phyloP scores from a whole-genome alignment of 306 rosid species.

The Argentina anserina region DNA sequence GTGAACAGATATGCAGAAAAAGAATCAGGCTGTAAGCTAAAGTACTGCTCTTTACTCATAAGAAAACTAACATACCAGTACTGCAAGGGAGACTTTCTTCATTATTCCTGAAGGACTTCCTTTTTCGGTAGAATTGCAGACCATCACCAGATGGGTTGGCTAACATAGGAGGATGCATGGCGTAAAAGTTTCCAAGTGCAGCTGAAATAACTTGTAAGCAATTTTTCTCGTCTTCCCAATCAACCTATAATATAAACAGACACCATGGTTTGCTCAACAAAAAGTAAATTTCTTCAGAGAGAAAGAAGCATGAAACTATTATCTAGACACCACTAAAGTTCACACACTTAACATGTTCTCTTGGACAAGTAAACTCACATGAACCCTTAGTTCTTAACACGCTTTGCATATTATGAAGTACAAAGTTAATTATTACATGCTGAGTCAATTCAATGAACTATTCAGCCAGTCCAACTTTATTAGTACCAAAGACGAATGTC shows the following conservation, averaged over 20 bases:
- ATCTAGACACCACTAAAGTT: not conserved
- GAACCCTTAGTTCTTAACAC: not conserved
- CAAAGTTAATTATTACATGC: too few species aligned
- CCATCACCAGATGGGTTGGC: constrained; percentile 87
- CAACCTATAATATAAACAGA: constrained; percentile 41
- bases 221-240: constrained; percentile 79
- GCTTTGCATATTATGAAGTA: too few species aligned
- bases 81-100: constrained; percentile 29
- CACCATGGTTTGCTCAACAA: not conserved
- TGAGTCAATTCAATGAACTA: not conserved
- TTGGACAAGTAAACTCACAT: not conserved
- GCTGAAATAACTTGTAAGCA: constrained; percentile 78
- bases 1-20: not conserved
- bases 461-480: not conserved
- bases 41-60: too few species aligned
- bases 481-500: not conserved
- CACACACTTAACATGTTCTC: not conserved
- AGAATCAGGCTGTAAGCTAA: constrained; percentile 3
- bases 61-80: constrained; percentile 38
- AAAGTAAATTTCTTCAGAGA: not conserved
- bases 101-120: constrained; percentile 34
- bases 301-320: not conserved
- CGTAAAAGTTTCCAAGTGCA: constrained; percentile 84
- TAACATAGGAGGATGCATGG: constrained; percentile 86
- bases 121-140: constrained; percentile 57